These are phyloP conservation scores for Podaxis sp. DNA, from an alignment of 768 basidiomycete species.

Conservation along the genomic window DNA sequence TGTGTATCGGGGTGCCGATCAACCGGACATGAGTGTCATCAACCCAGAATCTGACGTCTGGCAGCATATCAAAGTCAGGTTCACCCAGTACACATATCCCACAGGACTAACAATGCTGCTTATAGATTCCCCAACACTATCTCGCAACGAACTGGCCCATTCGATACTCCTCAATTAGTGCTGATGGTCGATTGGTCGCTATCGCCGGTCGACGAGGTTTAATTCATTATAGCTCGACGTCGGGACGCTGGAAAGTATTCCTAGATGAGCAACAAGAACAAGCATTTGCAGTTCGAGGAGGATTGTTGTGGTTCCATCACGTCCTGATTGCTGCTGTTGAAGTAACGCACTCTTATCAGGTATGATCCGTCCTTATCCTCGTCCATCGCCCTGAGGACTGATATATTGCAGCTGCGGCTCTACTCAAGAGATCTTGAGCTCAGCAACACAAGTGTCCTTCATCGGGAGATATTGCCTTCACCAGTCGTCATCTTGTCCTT, in stretches of 20 bases:
- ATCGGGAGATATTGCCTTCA: slow-evolving; percentile 73
- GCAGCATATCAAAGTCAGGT: slow-evolving; percentile 87
- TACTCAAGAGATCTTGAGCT: slow-evolving; percentile 93
- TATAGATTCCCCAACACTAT: slow-evolving; percentile 85
- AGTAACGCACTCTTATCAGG: slow-evolving; percentile 75
- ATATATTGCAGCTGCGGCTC: slow-evolving; percentile 67
- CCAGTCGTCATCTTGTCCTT: slow-evolving; percentile 86
- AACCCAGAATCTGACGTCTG: slow-evolving; percentile 98
- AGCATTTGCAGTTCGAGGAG: slow-evolving; percentile 85
- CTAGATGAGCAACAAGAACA: slow-evolving; percentile 80
- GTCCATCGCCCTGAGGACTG: slow-evolving; percentile 4
- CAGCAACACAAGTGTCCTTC: slow-evolving; percentile 77
- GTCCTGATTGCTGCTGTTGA: slow-evolving; percentile 92
- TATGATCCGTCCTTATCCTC: slow-evolving; percentile 27
- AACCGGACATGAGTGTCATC: slow-evolving; percentile 97
- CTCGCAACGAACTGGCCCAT: slow-evolving; percentile 92
- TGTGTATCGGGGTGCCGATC: slow-evolving; percentile 94
- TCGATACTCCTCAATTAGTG: slow-evolving; percentile 86
- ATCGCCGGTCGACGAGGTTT: slow-evolving; percentile 90
- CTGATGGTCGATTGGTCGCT: slow-evolving; percentile 88
- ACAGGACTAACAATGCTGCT: neutral
- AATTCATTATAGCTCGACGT: slow-evolving; percentile 90
- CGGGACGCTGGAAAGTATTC: slow-evolving; percentile 95
- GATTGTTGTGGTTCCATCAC: slow-evolving; percentile 95
- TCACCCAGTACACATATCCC: neutral